These are phyloP conservation scores for Rhodotorula sp. DNA, from an alignment of 1,284 basidiomycete species.

Conservation along the genomic window DNA sequence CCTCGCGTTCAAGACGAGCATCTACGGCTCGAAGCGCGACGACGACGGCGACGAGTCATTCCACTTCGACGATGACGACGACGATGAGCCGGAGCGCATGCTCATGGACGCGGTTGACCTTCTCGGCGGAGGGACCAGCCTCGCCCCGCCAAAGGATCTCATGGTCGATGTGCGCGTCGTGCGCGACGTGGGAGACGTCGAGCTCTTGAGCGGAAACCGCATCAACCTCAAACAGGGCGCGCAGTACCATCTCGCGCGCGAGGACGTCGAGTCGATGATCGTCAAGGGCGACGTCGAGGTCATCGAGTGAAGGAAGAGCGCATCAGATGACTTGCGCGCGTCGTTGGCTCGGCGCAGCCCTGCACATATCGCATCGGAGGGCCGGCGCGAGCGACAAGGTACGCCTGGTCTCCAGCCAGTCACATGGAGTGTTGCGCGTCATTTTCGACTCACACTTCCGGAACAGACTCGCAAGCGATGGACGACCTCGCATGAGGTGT, in stretches of 20 bases:
- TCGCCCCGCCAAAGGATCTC: conserved; percentile 73
- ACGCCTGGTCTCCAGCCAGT: no score
- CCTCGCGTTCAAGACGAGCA: conserved; percentile 70
- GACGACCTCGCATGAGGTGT: no score
- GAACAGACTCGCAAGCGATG: no score
- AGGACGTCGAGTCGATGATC: conserved; percentile 87
- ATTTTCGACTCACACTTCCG: no score
- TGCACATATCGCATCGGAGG: no score
- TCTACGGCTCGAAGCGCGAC: conserved; percentile 1
- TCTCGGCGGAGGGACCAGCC: conserved; percentile 65
- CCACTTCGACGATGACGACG: conserved; percentile 9
- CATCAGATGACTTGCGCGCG: no score
- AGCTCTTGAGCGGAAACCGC: conserved; percentile 76
- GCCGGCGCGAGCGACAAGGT: no score
- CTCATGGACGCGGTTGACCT: conserved; percentile 64
- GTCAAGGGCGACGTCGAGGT: conserved; percentile 83
- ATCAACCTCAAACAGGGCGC: conserved; percentile 87
- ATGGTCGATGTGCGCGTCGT: conserved; percentile 76
- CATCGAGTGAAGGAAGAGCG: conserved; percentile 22
- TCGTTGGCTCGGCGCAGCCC: no score
- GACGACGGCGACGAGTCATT: background rate
- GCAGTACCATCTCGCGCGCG: conserved; percentile 77
- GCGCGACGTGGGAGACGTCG: conserved; percentile 81
- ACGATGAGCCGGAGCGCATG: conserved; percentile 40
- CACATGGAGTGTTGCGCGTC: no score